Evolutionary conservation across 1,284 basidiomycete genomes (phyloP).

Genomic region (Porogramme epimiltina): DNA sequence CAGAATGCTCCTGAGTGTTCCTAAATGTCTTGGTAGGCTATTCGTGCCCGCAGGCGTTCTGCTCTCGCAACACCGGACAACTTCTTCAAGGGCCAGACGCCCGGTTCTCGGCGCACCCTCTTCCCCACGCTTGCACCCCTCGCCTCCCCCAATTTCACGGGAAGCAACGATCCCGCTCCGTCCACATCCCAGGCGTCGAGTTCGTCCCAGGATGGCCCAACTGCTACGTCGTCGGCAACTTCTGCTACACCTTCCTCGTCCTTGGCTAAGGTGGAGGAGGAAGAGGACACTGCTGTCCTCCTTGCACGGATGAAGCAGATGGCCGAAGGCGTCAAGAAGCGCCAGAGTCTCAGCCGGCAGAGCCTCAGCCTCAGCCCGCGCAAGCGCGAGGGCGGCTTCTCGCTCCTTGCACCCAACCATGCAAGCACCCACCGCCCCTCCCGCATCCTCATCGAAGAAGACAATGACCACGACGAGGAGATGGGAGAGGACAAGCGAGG

Average conservation of each 20-base stretch:
- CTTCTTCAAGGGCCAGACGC: conserved; percentile 54
- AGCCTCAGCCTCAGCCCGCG: conserved; percentile 24
- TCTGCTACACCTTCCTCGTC: conserved; percentile 1
- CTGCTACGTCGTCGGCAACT: conserved; percentile 10
- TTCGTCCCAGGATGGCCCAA: conserved; percentile 3
- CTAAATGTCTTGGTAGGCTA: conserved; percentile 41
- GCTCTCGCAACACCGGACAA: conserved; percentile 51
- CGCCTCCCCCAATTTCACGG: conserved; percentile 18
- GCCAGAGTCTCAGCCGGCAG: conserved; percentile 42
- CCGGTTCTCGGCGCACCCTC: conserved; percentile 38
- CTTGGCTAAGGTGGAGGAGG: conserved; percentile 24
- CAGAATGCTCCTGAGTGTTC: neutral
- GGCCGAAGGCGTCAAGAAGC: conserved; percentile 59
- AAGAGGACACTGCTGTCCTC: conserved; percentile 50
- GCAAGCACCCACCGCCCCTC: conserved; percentile 11
- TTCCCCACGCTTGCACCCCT: conserved; percentile 19
- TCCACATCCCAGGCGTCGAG: conserved; percentile 4
- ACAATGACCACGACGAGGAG: conserved; percentile 8
- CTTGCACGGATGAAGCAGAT: conserved; percentile 65
- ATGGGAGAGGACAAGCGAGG: conserved; percentile 14
- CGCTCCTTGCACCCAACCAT: conserved; percentile 30
- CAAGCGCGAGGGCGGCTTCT: conserved; percentile 30
- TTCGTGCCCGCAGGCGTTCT: conserved; percentile 59
- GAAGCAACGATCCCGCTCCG: conserved; percentile 1
- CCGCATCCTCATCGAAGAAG: conserved; percentile 22